Percentiles rank a stretch among this genome's conserved stretches.
Conservation (phyloP, 768 basidiomycete species). For the Phylloporus arenicola region DNA sequence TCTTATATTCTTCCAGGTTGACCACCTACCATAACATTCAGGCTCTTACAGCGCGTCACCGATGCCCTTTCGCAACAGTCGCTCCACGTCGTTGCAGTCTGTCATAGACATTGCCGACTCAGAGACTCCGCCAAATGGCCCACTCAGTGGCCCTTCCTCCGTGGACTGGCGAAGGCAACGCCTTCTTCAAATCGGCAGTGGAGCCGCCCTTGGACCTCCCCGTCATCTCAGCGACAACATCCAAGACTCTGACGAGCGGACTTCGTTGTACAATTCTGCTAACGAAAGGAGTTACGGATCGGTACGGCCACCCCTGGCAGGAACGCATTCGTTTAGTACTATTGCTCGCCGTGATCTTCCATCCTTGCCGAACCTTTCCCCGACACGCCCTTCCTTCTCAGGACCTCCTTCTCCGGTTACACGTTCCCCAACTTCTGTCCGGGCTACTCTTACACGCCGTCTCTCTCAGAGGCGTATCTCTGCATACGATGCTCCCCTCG, state of each 20-base stretch:
- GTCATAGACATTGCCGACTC: constrained; percentile 7
- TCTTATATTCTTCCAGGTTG: no score
- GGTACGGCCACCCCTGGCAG: constrained; percentile 25
- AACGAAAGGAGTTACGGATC: constrained; percentile 52
- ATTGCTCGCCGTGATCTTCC: constrained; percentile 34
- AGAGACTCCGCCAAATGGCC: constrained; percentile 26
- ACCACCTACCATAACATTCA: not conserved
- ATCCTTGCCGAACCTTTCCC: constrained; percentile 31
- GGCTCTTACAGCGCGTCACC: not conserved
- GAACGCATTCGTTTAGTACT: constrained; percentile 25
- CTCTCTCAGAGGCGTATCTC: constrained; percentile 59
- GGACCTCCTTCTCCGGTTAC: constrained; percentile 32
- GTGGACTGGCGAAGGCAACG: constrained; percentile 59
- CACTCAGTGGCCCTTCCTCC: constrained; percentile 46
- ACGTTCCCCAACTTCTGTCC: constrained; percentile 31
- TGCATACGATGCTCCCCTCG: constrained; percentile 56
- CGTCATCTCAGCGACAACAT: constrained; percentile 1
- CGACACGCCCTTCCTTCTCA: constrained; percentile 32
- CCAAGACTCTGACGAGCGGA: constrained; percentile 27
- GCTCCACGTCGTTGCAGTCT: constrained; percentile 20
- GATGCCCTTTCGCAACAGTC: constrained; percentile 18
- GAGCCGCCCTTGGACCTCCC: not conserved
- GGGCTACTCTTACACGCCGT: constrained; percentile 34
- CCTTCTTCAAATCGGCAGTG: constrained; percentile 48
- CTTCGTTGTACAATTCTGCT: constrained; percentile 31